Evolutionary conservation across 768 basidiomycete genomes (phyloP).

Genomic region (Pisolithus marmoratus): DNA sequence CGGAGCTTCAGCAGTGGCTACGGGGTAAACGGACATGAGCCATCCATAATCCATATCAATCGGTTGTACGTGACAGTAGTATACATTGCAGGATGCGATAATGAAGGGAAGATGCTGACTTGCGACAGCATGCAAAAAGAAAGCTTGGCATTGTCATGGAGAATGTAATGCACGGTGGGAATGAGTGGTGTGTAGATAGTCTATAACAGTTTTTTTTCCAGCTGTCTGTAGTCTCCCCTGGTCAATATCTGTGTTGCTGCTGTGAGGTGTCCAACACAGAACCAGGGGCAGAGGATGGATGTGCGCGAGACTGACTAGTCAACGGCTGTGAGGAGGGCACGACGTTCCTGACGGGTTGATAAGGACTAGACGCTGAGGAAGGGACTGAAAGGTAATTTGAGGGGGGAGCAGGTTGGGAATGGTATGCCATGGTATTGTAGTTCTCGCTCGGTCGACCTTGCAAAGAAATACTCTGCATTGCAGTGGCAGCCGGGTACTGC

Average conservation of each 20-base stretch:
- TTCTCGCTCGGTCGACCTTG: slow-evolving; percentile 17
- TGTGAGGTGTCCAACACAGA: slow-evolving; percentile 21
- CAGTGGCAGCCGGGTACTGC: slow-evolving; percentile 22
- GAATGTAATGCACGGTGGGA: neutral
- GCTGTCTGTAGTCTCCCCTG: neutral
- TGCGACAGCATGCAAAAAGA: neutral
- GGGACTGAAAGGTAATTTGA: slow-evolving; percentile 17
- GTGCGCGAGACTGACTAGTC: slow-evolving; percentile 20
- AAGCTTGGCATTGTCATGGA: neutral
- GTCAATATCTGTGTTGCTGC: slow-evolving; percentile 9
- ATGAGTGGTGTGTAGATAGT: neutral
- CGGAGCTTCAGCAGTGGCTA: neutral
- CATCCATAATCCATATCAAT: neutral
- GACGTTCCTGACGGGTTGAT: slow-evolving; percentile 22
- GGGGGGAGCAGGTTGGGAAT: slow-evolving; percentile 26
- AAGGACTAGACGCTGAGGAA: slow-evolving; percentile 12
- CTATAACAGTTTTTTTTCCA: neutral
- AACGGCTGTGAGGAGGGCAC: slow-evolving; percentile 19
- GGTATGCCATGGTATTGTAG: slow-evolving; percentile 16
- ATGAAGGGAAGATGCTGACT: neutral
- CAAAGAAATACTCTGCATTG: slow-evolving; percentile 17
- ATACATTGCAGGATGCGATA: neutral
- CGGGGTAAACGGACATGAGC: neutral
- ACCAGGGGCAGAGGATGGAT: slow-evolving; percentile 23
- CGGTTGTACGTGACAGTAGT: neutral